phyloP scores from a whole-genome alignment of 176 grass and related monocot genomes.

The Oryza glaberrima region DNA sequence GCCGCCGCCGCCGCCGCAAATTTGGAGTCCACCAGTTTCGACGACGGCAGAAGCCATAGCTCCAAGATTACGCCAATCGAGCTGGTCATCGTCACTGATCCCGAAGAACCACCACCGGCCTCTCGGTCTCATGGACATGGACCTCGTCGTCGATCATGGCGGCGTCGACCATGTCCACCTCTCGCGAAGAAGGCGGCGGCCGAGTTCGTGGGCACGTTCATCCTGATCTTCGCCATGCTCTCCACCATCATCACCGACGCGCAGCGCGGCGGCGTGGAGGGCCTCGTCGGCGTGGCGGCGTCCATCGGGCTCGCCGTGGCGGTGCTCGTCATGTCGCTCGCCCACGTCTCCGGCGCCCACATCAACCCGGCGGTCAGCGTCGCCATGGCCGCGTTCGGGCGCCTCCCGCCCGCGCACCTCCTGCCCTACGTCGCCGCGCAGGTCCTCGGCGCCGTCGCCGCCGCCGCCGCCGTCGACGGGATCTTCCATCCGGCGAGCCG shows the following conservation, averaged over 20 bases:
- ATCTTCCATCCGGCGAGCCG: neutral
- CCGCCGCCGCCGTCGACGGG: neutral
- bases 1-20: neutral
- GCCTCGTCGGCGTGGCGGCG: conserved; percentile 36
- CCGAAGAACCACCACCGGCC: too few species aligned
- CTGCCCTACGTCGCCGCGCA: conserved; percentile 53
- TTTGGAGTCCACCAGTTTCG: neutral
- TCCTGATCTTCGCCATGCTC: conserved; percentile 60
- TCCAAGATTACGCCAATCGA: neutral
- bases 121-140: too few species aligned
- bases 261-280: conserved; percentile 25
- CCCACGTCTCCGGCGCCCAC: conserved; percentile 67
- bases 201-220: conserved; percentile 67
- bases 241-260: conserved; percentile 54
- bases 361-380: conserved; percentile 69
- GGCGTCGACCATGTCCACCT: neutral
- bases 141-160: too few species aligned
- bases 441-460: conserved; percentile 33
- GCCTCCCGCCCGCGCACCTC: conserved; percentile 55
- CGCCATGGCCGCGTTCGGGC: conserved; percentile 49
- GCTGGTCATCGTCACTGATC: neutral
- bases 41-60: neutral
- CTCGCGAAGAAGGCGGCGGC: conserved; percentile 30
- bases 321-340: conserved; percentile 55
- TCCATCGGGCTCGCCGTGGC: neutral